These are phyloP conservation scores for Gamsiella multidivaricata DNA, from an alignment of 192 early-diverging fungal species.

Conservation along the genomic window DNA sequence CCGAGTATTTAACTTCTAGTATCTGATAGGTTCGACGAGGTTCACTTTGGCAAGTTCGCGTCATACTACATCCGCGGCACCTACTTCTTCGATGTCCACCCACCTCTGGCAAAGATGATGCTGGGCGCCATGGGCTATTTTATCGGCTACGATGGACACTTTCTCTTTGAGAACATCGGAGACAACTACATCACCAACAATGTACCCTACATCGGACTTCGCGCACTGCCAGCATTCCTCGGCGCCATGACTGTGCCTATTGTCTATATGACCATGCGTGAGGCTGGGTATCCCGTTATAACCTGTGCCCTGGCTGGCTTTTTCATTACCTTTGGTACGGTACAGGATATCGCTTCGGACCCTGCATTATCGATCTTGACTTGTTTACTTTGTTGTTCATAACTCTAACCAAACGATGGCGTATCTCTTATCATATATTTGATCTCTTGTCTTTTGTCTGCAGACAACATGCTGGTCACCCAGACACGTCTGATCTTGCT, in stretches of 20 bases:
- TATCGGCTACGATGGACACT: slow-evolving; percentile 95
- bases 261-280: slow-evolving; percentile 86
- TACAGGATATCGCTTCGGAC: not conserved
- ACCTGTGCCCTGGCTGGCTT: slow-evolving; percentile 80
- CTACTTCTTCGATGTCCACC: slow-evolving; percentile 98
- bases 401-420: too few species aligned
- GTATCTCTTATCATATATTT: not conserved
- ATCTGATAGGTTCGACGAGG: slow-evolving; percentile 90
- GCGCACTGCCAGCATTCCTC: slow-evolving; percentile 81
- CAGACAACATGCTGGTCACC: slow-evolving; percentile 90
- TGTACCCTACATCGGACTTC: slow-evolving; percentile 90
- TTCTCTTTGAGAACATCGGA: slow-evolving; percentile 94
- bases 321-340: slow-evolving; percentile 85
- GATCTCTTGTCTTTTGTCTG: not conserved
- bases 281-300: slow-evolving; percentile 83
- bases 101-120: slow-evolving; percentile 94
- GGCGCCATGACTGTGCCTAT: slow-evolving; percentile 82
- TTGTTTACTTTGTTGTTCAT: too few species aligned
- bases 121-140: slow-evolving; percentile 84
- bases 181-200: slow-evolving; percentile 88
- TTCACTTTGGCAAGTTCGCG: slow-evolving; percentile 99
- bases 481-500: slow-evolving; percentile 94
- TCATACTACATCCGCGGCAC: slow-evolving; percentile 87
- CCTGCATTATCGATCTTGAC: too few species aligned
- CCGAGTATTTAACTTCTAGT: not conserved